These are phyloP conservation scores for Fusarium lateritium DNA, from an alignment of 2,329 filamentous ascomycete genomes.

Conservation along the genomic window DNA sequence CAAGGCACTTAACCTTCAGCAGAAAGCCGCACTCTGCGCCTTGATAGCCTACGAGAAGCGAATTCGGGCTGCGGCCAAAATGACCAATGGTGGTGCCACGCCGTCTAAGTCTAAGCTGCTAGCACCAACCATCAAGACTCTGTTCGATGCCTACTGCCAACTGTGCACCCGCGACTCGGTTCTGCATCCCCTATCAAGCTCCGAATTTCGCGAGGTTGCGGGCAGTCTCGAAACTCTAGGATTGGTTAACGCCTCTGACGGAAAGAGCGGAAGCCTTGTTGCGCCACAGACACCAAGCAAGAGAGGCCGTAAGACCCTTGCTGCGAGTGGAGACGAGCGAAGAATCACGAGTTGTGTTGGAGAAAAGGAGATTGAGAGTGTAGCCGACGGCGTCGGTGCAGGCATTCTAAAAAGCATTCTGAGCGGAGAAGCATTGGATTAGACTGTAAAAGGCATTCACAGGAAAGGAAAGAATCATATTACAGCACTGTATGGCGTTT, in stretches of 20 bases:
- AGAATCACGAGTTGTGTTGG: constrained; percentile 83
- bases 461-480: constrained; percentile 18
- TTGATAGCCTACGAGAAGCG: constrained; percentile 89
- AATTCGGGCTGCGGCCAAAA: constrained; percentile 67
- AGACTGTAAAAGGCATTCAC: constrained; percentile 28
- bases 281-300: constrained; percentile 79
- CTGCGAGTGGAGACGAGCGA: constrained; percentile 77
- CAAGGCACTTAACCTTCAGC: constrained; percentile 91
- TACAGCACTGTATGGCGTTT: constrained; percentile 47
- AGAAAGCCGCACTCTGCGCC: constrained; percentile 94
- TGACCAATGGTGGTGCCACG: constrained; percentile 59
- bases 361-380: constrained; percentile 82
- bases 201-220: constrained; percentile 94
- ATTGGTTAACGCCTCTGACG: constrained; percentile 79
- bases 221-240: constrained; percentile 91
- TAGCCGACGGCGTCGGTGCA: constrained; percentile 74
- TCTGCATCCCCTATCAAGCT: constrained; percentile 88
- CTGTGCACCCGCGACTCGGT: constrained; percentile 91
- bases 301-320: constrained; percentile 71
- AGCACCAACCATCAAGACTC: constrained; percentile 84
- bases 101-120: constrained; percentile 73
- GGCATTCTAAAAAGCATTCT: constrained; percentile 75
- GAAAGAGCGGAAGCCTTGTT: constrained; percentile 77
- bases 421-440: constrained; percentile 72
- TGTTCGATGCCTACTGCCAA: constrained; percentile 87